Evolutionary conservation across 2,329 filamentous ascomycete genomes (phyloP).

Genomic region (Neoarthrinium moseri): DNA sequence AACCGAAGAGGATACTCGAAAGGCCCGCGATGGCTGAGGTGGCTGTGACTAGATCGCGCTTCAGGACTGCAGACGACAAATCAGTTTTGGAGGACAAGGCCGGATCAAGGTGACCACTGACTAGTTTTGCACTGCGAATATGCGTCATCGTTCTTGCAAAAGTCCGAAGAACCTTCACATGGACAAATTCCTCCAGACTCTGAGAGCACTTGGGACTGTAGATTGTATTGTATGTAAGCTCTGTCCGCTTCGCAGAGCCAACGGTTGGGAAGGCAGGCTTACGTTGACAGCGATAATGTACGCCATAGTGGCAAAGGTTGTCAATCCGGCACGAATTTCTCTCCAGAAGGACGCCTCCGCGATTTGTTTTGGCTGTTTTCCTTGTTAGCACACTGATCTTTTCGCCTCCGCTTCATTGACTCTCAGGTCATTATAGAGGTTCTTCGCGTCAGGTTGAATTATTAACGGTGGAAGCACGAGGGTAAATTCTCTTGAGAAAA

Average conservation of each 20-base stretch:
- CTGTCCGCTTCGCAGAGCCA: conserved; percentile 1
- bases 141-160: conserved; percentile 45
- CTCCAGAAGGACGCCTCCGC: conserved; percentile 70
- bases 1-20: conserved; percentile 73
- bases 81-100: conserved; percentile 6
- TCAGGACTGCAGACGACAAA: conserved; percentile 47
- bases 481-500: no score
- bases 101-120: neutral
- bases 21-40: conserved; percentile 79
- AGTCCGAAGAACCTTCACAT: conserved; percentile 47
- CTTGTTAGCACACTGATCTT: conserved; percentile 12
- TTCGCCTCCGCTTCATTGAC: no score
- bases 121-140: conserved; percentile 28
- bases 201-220: conserved; percentile 68
- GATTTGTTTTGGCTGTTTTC: conserved; percentile 63
- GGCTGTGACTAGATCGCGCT: conserved; percentile 77
- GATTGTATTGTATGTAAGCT: conserved; percentile 6
- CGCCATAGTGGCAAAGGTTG: conserved; percentile 79
- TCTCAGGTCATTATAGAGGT: no score
- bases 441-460: no score
- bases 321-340: conserved; percentile 76
- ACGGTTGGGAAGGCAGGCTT: conserved; percentile 16
- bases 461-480: no score
- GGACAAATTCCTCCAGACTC: conserved; percentile 76
- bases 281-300: conserved; percentile 79